Evolutionary conservation across 345 rosid genomes (phyloP).

Genomic region (Camelina neglecta): DNA sequence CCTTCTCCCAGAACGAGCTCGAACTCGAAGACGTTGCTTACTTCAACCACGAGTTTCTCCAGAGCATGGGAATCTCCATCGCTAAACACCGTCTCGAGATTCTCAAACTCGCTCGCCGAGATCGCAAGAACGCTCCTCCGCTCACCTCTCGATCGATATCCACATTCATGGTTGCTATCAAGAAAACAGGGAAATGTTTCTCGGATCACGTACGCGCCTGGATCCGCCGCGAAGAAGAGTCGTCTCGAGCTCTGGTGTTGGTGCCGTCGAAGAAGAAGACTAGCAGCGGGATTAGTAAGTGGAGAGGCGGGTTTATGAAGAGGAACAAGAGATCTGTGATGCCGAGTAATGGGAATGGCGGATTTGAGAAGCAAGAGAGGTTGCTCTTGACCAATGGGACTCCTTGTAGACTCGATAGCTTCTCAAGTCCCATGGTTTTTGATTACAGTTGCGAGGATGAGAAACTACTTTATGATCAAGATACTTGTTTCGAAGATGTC

Average conservation of each 20-base stretch:
- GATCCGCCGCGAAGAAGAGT: constrained; percentile 56
- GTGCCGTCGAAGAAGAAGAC: constrained; percentile 41
- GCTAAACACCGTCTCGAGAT: constrained; percentile 97
- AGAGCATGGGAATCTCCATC: constrained; percentile 92
- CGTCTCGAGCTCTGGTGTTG: constrained; percentile 63
- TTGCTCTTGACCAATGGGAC: constrained; percentile 72
- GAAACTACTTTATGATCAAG: constrained; percentile 48
- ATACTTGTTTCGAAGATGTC: constrained; percentile 56
- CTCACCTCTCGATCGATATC: constrained; percentile 50
- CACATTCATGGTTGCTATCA: constrained; percentile 62
- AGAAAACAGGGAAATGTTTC: constrained; percentile 57
- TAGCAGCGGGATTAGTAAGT: constrained; percentile 46
- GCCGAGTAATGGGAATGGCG: constrained; percentile 40
- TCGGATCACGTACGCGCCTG: constrained; percentile 56
- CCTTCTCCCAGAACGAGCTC: constrained; percentile 81
- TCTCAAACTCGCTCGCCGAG: constrained; percentile 78
- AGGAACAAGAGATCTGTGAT: constrained; percentile 60
- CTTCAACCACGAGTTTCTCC: constrained; percentile 95
- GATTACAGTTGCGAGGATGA: constrained; percentile 55
- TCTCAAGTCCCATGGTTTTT: constrained; percentile 63
- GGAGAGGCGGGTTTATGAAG: constrained; percentile 71
- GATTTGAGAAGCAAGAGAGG: constrained; percentile 51
- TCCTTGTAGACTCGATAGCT: constrained; percentile 56
- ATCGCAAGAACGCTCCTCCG: constrained; percentile 37
- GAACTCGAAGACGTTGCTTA: constrained; percentile 75